Base-by-base conservation (phyloP, 176 grass and related monocot genomes). In the Oropetium thomaeum region DNA sequence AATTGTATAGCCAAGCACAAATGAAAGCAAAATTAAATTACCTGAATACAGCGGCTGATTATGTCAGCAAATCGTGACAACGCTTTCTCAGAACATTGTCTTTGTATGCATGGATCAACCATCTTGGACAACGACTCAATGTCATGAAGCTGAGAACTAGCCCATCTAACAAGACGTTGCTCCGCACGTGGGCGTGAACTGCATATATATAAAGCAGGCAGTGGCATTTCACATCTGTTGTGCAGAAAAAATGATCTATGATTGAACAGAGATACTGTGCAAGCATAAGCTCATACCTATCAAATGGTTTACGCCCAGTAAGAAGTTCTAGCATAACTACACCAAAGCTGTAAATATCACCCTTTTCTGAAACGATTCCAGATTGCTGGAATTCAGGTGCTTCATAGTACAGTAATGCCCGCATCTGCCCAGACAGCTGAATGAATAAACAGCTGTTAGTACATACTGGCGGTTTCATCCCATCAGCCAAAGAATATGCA, bases 261-360 rank as follows among this genome's bases (percentile, higher is more conserved):
- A 64, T 7, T 55, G 38, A 20, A 19, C 17, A 17, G 55, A 70
- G 33, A 16, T 88, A 45, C 13, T 62, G 55, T 12, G 55, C 43
- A 64, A 66, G 28, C 17, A 57, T 33, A 79, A 70, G 2, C 12
- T 62, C 83, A 83, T 90, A 90, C 96, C 85, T 81, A 7, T 99
- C 89, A 79, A 90, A 92, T 2, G 96, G 96, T 84, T 92, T 92
- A 58, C 92, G 89, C 55, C 96, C 96, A 7, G 92, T 96, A 42
- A 99, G 92, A 87, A 99, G 87, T 84, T 99, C 96, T 61, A 99
- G 79, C 96, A 99, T 99, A 63, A 99, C 87, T 72, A 99, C 92
- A 51, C 96, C 96, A 87, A 99, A 99, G 75, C 89, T 92, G 40
- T 99, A 99, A 47, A 99, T 87, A 60, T 99, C 96, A 67, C 96